phyloP scores from a whole-genome alignment of 2,329 filamentous ascomycete genomes.

The Epichloe baconii region DNA sequence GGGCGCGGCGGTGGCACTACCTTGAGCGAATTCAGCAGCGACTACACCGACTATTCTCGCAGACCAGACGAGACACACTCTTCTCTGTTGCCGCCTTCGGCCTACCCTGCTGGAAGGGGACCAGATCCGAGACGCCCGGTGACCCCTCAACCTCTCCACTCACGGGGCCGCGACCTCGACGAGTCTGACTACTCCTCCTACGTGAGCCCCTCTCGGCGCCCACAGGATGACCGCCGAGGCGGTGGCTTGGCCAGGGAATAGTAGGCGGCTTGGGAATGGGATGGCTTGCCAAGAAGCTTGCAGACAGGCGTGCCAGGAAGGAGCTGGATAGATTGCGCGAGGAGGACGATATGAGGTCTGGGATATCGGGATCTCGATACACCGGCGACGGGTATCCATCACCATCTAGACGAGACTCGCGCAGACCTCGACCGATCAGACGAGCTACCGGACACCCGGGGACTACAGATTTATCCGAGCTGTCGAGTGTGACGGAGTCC shows the following conservation, averaged over 20 bases:
- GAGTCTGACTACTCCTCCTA: conserved; percentile 48
- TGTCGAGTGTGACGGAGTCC: conserved; percentile 25
- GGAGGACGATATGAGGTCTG: conserved; percentile 43
- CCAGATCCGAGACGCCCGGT: conserved; percentile 25
- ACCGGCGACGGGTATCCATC: conserved; percentile 54
- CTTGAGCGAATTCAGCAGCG: conserved; percentile 38
- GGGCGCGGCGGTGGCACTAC: conserved; percentile 24
- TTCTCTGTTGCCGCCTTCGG: conserved; percentile 34
- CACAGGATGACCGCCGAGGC: conserved; percentile 26
- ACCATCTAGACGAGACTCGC: conserved; percentile 26
- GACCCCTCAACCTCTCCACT: conserved; percentile 35
- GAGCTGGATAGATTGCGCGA: conserved; percentile 34
- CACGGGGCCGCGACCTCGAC: conserved; percentile 32
- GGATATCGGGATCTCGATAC: conserved; percentile 49
- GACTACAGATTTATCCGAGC: conserved; percentile 15
- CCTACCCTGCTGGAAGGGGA: conserved; percentile 29
- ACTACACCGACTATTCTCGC: conserved; percentile 26
- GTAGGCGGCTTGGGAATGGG: conserved; percentile 53
- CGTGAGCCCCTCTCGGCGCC: conserved; percentile 48
- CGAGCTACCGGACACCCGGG: conserved; percentile 18
- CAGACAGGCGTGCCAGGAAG: conserved; percentile 35
- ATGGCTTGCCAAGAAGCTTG: conserved; percentile 54
- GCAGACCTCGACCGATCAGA: conserved; percentile 17
- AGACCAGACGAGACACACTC: conserved; percentile 19
- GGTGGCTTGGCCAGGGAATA: conserved; percentile 42